Conservation (phyloP, 169 alveolate genomes). For the Sarcocystis neurona region DNA sequence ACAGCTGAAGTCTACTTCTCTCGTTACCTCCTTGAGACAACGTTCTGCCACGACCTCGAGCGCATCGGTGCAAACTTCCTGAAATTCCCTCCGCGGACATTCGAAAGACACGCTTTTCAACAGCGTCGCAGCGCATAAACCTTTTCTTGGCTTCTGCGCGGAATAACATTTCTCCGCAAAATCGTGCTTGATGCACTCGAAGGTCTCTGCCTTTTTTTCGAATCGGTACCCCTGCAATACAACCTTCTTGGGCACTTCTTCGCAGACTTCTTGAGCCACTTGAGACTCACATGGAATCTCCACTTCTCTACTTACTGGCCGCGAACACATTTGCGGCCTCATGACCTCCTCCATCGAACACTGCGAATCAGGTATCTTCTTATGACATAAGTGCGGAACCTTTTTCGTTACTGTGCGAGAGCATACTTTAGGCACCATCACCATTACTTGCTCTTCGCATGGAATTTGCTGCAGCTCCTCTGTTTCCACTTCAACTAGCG, state of each 20-base stretch:
- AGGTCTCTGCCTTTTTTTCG: slow-evolving; percentile 18
- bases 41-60: slow-evolving; percentile 36
- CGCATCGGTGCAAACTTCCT: slow-evolving; percentile 52
- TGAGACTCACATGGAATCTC: slow-evolving; percentile 49
- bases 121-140: slow-evolving; percentile 43
- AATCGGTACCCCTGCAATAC: slow-evolving; percentile 38
- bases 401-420: slow-evolving; percentile 39
- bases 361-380: slow-evolving; percentile 44
- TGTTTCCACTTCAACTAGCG: slow-evolving; percentile 55
- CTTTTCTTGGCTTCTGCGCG: slow-evolving; percentile 40
- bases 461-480: slow-evolving; percentile 56
- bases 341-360: slow-evolving; percentile 44
- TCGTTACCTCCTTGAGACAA: slow-evolving; percentile 28
- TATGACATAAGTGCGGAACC: slow-evolving; percentile 43
- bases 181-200: slow-evolving; percentile 59
- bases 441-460: slow-evolving; percentile 55
- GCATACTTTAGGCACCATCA: slow-evolving; percentile 53
- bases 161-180: slow-evolving; percentile 44
- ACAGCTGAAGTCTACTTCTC: slow-evolving; percentile 41
- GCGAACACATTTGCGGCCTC: slow-evolving; percentile 32
- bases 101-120: slow-evolving; percentile 28
- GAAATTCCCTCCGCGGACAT: slow-evolving; percentile 42
- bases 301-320: slow-evolving; percentile 45
- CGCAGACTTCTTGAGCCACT: slow-evolving; percentile 36
- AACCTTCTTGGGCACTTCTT: slow-evolving; percentile 34